Evolutionary conservation across 257 asterid species (phyloP), one percentile per base, ranked within the genome.

Genomic region (Gentiana macrophylla): DNA sequence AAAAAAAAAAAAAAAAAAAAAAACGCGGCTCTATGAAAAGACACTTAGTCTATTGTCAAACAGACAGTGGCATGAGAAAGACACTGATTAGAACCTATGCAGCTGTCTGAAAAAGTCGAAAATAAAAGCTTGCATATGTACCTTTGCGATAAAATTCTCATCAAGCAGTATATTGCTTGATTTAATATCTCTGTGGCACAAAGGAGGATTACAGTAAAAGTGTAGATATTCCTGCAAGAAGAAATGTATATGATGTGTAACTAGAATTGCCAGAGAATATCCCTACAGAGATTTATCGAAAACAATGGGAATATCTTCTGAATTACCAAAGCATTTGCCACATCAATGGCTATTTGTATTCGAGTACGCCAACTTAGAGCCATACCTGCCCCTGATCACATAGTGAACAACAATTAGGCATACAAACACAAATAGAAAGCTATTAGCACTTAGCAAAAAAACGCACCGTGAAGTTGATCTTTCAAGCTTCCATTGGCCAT

Each of bases 401-500:
- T 52, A 56, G 10, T 58, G 37, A 55, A 36, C 43, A 32, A 33
- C 45, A 56, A 44, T 53, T n/a, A 37, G 57, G 35, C 44, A 32
- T 32, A 46, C 6, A 46, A 41, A 41, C 46, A 41, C 46, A 41
- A 4, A 41, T 5, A 1, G 46, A 5, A 41, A 7, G 6, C 8
- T 8, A 38, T 38, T 8, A 38, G 45, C 45, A 38, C 45, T 38
- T 38, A 38, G 45, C 45, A 38, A 8, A 10, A 15, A 37, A 43
- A 60, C 85, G 62, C 83, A 92, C 99, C 47, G 53, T 85, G 95
- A 68, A 92, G 90, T 67, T 80, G 92, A 78, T 88, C 97, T 68
- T 81, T 85, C 72, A 92, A 86, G 89, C 97, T 92, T 72, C 97
- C 95, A 58, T 84, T 81, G 52, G 79, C 84, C 97, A 92, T 88